Evolutionary conservation across 805 yeast genomes (phyloP).

Genomic region (Candida xiaguanensis): DNA sequence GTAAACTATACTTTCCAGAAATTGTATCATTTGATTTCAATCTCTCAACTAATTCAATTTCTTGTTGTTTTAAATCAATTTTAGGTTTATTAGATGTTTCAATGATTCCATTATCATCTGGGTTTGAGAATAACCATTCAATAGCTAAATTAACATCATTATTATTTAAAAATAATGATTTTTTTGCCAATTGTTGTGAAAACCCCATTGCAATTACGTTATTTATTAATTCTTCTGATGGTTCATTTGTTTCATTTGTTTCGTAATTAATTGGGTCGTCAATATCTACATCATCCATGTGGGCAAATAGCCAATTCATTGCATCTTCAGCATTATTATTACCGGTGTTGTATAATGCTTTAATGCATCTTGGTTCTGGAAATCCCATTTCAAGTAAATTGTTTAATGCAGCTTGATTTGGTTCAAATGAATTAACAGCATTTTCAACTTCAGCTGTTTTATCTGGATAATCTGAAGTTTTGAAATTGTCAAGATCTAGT

Average conservation of each 20-base stretch:
- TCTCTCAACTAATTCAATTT: conserved; percentile 12
- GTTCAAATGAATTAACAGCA: conserved; percentile 34
- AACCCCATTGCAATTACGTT: conserved; percentile 78
- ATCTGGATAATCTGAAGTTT: conserved; percentile 38
- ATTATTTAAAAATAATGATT: conserved; percentile 60
- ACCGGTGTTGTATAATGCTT: conserved; percentile 72
- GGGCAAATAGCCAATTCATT: conserved; percentile 85
- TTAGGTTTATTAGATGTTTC: conserved; percentile 16
- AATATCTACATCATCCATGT: conserved; percentile 79
- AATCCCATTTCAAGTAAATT: conserved; percentile 84
- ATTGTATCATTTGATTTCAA: conserved; percentile 9
- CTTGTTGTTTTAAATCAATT: conserved; percentile 27
- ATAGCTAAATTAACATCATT: conserved; percentile 73
- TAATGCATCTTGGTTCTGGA: conserved; percentile 56
- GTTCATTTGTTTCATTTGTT: conserved; percentile 10
- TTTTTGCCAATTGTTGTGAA: conserved; percentile 55
- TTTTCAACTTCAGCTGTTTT: conserved; percentile 23
- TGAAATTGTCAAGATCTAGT: conserved; percentile 42
- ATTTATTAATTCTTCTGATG: conserved; percentile 38
- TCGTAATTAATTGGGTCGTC: conserved; percentile 55
- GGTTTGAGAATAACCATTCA: conserved; percentile 85
- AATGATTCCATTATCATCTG: conserved; percentile 70
- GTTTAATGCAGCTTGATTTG: conserved; percentile 53
- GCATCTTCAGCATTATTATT: conserved; percentile 67
- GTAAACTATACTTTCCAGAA: conserved; percentile 42